Percentiles rank a stretch among this genome's conserved stretches.
Evolutionary conservation across 176 grass and related monocot genomes (phyloP).

Genomic region (Leersia perrieri): DNA sequence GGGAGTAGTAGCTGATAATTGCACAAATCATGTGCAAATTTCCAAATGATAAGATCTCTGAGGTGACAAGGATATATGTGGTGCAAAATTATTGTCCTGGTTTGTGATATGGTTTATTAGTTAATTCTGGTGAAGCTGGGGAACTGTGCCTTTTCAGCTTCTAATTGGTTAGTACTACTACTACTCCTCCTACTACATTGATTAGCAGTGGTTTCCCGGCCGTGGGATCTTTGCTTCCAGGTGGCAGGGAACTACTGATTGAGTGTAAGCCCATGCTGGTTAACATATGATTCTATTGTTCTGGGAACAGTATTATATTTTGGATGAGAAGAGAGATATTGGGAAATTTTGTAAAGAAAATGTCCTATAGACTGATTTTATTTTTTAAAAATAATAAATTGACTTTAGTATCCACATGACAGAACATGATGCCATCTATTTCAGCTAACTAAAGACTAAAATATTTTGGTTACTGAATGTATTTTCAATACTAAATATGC

Average conservation of each 20-base stretch:
- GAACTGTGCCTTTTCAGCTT: neutral
- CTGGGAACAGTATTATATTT: neutral
- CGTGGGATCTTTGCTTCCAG: neutral
- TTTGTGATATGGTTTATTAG: slow-evolving; percentile 1
- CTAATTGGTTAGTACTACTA: neutral
- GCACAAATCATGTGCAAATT: slow-evolving; percentile 26
- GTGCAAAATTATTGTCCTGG: slow-evolving; percentile 11
- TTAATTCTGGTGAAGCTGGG: neutral
- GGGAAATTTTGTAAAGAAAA: neutral
- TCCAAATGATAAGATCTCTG: slow-evolving; percentile 33
- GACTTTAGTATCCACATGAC: neutral
- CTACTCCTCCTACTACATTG: neutral
- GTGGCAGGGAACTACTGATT: neutral
- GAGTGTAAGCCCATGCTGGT: neutral
- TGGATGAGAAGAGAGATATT: neutral
- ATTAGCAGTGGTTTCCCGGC: neutral
- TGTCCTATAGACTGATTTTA: no score
- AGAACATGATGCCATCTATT: neutral
- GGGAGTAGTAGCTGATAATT: neutral
- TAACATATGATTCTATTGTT: neutral
- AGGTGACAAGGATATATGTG: slow-evolving; percentile 36
- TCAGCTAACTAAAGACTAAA: neutral
- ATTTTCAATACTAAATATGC: slow-evolving; percentile 11
- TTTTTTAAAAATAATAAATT: neutral
- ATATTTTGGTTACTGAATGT: neutral